Evolutionary conservation across 257 asterid species (phyloP).

Genomic region (Nyctanthes arbortristis): DNA sequence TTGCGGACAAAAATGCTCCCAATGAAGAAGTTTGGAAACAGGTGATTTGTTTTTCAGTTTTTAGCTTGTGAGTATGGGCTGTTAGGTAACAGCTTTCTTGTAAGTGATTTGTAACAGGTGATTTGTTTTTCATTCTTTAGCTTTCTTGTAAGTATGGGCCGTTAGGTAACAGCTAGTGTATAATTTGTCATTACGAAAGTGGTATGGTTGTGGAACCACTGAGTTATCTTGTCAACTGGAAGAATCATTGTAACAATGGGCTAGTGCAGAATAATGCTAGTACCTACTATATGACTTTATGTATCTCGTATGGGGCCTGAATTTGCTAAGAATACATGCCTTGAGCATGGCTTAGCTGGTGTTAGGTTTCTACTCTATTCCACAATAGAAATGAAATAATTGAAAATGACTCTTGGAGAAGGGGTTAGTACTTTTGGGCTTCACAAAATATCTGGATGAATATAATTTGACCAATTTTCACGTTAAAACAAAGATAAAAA

Average conservation of each 20-base stretch:
- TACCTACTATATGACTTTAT: neutral
- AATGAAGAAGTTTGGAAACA: conserved; percentile 92
- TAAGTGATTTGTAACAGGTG: no score
- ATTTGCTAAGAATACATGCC: neutral
- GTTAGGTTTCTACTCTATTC: no score
- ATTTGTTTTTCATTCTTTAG: no score
- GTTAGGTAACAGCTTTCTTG: no score
- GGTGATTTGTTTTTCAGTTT: conserved; percentile 43
- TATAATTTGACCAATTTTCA: no score
- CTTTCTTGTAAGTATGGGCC: no score
- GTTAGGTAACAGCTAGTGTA: neutral
- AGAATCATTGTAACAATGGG: neutral
- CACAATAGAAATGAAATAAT: no score
- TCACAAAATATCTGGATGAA: no score
- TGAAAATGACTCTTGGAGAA: no score
- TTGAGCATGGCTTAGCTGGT: no score
- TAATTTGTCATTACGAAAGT: conserved; percentile 10
- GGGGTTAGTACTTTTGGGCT: no score
- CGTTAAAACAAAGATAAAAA: no score
- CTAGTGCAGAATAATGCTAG: neutral
- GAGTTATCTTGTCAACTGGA: conserved; percentile 16
- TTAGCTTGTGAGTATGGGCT: conserved; percentile 16
- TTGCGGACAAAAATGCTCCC: conserved; percentile 99
- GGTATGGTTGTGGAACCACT: conserved; percentile 9
- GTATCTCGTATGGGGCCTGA: neutral